These are phyloP conservation scores for Ulota crispa DNA, from an alignment of 225 moss, liverwort and hornwort species.

Conservation along the genomic window DNA sequence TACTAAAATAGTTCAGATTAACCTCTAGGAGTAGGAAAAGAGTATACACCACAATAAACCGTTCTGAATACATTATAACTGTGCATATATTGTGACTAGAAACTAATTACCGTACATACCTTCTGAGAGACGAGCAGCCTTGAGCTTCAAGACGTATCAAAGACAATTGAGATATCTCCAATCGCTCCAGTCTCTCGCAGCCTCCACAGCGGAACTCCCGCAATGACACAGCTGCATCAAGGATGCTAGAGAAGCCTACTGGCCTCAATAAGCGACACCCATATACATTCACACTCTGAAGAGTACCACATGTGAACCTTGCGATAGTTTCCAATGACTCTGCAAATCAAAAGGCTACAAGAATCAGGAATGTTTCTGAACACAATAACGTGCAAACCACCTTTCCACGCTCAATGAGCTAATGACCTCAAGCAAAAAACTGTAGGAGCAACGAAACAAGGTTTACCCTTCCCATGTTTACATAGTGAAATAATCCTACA, in stretches of 20 bases:
- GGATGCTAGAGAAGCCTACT: conserved; percentile 56
- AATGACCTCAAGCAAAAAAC: not conserved
- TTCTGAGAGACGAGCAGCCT: conserved; percentile 76
- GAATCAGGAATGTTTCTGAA: conserved; percentile 8
- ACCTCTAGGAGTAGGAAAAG: not conserved
- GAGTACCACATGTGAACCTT: conserved; percentile 73
- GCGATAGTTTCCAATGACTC: conserved; percentile 73
- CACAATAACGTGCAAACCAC: not conserved
- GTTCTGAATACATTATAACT: not conserved
- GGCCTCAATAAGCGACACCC: conserved; percentile 78
- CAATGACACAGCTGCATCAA: conserved; percentile 55
- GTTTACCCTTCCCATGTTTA: not conserved
- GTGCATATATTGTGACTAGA: not conserved
- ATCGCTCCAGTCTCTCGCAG: conserved; percentile 81
- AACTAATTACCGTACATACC: conserved; percentile 39
- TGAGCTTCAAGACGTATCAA: conserved; percentile 72
- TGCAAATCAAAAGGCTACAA: conserved; percentile 40
- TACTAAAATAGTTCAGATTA: not conserved
- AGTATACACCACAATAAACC: not conserved
- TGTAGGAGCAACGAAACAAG: not conserved
- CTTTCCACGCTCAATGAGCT: not conserved
- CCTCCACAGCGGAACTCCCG: conserved; percentile 90
- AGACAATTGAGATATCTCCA: conserved; percentile 66
- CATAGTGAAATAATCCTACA: not conserved
- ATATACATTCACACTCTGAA: conserved; percentile 67